Evolutionary conservation across 192 early-diverging fungal genomes (phyloP), one percentile per base, ranked within the genome.

Genomic region (Dispira simplex): DNA sequence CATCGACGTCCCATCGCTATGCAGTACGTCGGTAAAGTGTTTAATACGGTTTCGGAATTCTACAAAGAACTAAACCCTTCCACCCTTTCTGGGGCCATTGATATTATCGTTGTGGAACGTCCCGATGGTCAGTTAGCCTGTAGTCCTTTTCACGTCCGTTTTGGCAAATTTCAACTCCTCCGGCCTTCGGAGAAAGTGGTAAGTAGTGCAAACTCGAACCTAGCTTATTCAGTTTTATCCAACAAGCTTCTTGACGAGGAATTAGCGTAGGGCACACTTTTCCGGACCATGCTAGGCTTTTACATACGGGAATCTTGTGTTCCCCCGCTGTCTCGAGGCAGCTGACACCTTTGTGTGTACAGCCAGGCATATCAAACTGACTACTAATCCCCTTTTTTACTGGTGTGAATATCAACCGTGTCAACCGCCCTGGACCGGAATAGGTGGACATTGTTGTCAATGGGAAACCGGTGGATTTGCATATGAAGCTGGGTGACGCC

Each of bases 91-190:
- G 97, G 97, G 20, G 94, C 97, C 43, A 97, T 99, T 73, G 97
- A 99, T 73, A 89, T 99, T 55, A 78, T 99, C n/a, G 93, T 97
- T 12, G 92, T 97, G 32, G 79, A 95, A 63, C 84, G 84, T 64
- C 63, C 76, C 56, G 79, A 94, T 72, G 92, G 91, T 14, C 82
- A 89, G 44, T 71, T 97, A 26, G 76, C 81, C 46, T 94, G 90
- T 71, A 95, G 92, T 39, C 97, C 97, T 5, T 99, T 96, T 72
- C 97, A 99, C 72, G 95, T 99, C 18, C 86, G 97, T 45, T 99
- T 97, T 71, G 95, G 95, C 27, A 99, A 99, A 70, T 75, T 99
- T 46, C 89, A 90, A 65, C 80, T 97, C 16, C 79, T 97, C 6
- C 72, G 87, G 46, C 93, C 94, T 8, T 87, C 86, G 46, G 94